Conservation (phyloP, 306 rosid genomes). For the Dryas alaskensis region DNA sequence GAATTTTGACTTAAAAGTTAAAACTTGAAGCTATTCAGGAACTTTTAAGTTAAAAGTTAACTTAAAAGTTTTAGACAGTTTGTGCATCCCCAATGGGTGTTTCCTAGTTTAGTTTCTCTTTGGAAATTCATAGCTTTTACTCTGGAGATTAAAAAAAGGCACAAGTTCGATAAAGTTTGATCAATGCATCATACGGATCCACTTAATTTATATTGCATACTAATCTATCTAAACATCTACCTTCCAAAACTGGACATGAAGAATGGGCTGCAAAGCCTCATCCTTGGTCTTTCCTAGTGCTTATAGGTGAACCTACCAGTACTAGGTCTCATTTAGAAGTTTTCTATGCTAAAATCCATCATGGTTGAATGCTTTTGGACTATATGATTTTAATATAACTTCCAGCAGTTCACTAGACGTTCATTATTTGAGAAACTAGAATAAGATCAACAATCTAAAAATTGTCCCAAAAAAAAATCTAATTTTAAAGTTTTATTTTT, state of each 20-base stretch:
- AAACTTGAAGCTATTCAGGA: background rate
- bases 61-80: no score
- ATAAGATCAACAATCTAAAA: background rate
- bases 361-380: constrained; percentile 11
- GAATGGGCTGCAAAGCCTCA: background rate
- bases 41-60: no score
- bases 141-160: background rate
- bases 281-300: background rate
- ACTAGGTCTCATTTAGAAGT: background rate
- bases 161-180: background rate
- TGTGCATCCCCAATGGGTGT: no score
- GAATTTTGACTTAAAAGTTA: background rate
- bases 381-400: background rate
- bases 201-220: no score
- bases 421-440: background rate
- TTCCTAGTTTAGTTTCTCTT: background rate
- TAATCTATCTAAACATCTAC: background rate
- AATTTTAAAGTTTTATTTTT: background rate
- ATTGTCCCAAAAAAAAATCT: background rate
- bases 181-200: background rate
- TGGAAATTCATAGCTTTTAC: background rate
- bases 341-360: background rate
- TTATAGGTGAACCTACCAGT: background rate
- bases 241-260: background rate
- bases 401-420: background rate